phyloP scores from a whole-genome alignment of 2,329 filamentous ascomycete species.

The Talaromyces atroroseus region DNA sequence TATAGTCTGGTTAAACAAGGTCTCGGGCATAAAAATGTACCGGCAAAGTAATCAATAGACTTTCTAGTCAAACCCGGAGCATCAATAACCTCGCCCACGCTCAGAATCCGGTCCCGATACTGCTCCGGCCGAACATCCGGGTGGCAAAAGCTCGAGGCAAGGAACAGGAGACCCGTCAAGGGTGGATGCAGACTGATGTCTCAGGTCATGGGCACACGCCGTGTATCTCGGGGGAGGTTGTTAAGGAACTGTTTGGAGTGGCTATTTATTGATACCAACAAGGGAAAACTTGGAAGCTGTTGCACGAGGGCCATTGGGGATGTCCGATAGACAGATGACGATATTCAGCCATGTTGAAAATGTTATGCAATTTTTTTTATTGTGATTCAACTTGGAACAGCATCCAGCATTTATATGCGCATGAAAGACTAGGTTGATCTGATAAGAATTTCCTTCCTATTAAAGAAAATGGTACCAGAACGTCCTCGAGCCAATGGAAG shows the following conservation, averaged over 20 bases:
- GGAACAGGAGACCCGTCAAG: constrained; percentile 44
- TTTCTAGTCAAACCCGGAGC: constrained; percentile 29
- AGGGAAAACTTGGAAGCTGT: too few species aligned
- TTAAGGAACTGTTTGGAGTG: constrained; percentile 16
- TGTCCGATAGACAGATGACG: constrained; percentile 15
- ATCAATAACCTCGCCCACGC: constrained; percentile 32
- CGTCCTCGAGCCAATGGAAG: background rate
- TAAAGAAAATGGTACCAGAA: background rate
- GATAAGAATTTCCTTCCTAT: background rate
- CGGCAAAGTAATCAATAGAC: constrained; percentile 31
- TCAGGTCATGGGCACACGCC: constrained; percentile 11
- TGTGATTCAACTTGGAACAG: background rate
- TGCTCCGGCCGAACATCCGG: constrained; percentile 36
- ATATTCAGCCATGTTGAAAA: constrained; percentile 13
- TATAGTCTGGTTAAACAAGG: background rate
- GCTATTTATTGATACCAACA: too few species aligned
- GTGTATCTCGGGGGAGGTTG: constrained; percentile 15
- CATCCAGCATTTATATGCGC: too few species aligned
- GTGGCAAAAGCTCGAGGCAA: constrained; percentile 43
- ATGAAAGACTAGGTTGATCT: constrained; percentile 4
- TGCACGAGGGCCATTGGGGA: constrained; percentile 16
- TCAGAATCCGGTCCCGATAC: constrained; percentile 30
- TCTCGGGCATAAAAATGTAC: background rate
- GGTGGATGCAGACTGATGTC: constrained; percentile 32
- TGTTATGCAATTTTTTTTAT: background rate